These are phyloP conservation scores for Penicillium chermesinum DNA, from an alignment of 495 filamentous ascomycete species.

Conservation along the genomic window DNA sequence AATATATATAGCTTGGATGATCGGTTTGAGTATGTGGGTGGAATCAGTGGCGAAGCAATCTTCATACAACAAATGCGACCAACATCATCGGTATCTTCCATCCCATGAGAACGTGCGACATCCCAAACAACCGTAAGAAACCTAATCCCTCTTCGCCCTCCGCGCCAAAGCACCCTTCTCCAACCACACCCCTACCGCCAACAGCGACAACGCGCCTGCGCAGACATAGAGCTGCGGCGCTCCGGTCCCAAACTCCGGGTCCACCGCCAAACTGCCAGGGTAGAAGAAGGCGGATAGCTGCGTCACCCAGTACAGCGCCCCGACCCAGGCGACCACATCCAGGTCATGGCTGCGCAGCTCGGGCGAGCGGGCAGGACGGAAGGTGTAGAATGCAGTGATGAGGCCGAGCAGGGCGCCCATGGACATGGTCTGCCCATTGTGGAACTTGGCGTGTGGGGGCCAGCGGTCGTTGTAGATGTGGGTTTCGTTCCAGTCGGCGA, in stretches of 20 bases:
- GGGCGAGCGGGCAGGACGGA: slow-evolving; percentile 10
- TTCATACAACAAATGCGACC: too few relatives aligned
- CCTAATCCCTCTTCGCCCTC: neutral
- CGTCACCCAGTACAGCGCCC: slow-evolving; percentile 48
- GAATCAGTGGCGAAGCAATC: too few relatives aligned
- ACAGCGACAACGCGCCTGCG: slow-evolving; percentile 8
- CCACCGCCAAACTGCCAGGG: slow-evolving; percentile 44
- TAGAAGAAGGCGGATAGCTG: slow-evolving; percentile 43
- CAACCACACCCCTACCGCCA: slow-evolving; percentile 1
- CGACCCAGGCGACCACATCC: slow-evolving; percentile 35
- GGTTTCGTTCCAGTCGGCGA: slow-evolving; percentile 47
- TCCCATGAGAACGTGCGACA: neutral
- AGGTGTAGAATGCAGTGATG: slow-evolving; percentile 47
- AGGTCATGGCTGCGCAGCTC: slow-evolving; percentile 15
- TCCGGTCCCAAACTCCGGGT: slow-evolving; percentile 51
- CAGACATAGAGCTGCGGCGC: slow-evolving; percentile 45
- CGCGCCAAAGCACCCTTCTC: neutral
- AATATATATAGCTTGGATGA: too few relatives aligned
- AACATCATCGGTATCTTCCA: too few relatives aligned
- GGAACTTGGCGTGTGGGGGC: slow-evolving; percentile 54
- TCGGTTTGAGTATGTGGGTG: too few relatives aligned
- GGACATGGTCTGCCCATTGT: slow-evolving; percentile 51
- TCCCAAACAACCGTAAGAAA: too few relatives aligned
- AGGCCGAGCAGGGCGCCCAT: slow-evolving; percentile 41
- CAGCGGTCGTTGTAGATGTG: slow-evolving; percentile 53